Conservation (phyloP, 768 basidiomycete species). For the Lactarius indigo region DNA sequence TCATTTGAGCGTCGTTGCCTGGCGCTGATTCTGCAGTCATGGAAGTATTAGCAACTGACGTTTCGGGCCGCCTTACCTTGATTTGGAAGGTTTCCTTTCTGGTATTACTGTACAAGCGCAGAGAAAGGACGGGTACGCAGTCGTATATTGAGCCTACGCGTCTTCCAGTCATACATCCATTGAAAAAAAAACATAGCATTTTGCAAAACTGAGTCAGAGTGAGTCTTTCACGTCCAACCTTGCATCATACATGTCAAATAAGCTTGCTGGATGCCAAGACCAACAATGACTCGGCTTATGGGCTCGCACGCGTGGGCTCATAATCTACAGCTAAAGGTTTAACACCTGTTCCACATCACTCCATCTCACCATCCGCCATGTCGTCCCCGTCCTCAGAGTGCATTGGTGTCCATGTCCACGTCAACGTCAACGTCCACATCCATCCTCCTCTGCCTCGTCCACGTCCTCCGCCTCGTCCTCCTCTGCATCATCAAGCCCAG, state of each 20-base stretch:
- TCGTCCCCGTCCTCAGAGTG: conserved; percentile 1
- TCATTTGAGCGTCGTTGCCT: background rate
- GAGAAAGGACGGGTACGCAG: no score
- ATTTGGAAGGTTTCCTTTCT: background rate
- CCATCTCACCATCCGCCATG: conserved; percentile 6
- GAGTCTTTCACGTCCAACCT: no score
- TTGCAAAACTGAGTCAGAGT: no score
- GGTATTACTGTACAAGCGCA: background rate
- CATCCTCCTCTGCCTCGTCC: conserved; percentile 11
- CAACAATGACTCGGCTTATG: background rate
- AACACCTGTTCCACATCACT: background rate
- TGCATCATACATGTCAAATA: no score
- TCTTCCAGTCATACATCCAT: background rate
- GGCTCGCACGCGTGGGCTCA: background rate
- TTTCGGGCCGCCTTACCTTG: background rate
- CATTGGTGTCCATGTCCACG: conserved; percentile 8
- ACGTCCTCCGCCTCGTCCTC: conserved; percentile 3
- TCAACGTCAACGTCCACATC: conserved; percentile 15
- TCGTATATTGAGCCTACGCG: background rate
- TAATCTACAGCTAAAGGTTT: background rate
- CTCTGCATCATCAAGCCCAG: background rate
- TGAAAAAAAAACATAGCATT: background rate
- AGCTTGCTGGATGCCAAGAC: background rate
- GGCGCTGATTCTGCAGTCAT: no score
- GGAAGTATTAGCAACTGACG: background rate